Percentiles rank a stretch among this genome's conserved stretches.
Conservation (phyloP, 2,329 filamentous ascomycete genomes). For the Clarireedia sp. region DNA sequence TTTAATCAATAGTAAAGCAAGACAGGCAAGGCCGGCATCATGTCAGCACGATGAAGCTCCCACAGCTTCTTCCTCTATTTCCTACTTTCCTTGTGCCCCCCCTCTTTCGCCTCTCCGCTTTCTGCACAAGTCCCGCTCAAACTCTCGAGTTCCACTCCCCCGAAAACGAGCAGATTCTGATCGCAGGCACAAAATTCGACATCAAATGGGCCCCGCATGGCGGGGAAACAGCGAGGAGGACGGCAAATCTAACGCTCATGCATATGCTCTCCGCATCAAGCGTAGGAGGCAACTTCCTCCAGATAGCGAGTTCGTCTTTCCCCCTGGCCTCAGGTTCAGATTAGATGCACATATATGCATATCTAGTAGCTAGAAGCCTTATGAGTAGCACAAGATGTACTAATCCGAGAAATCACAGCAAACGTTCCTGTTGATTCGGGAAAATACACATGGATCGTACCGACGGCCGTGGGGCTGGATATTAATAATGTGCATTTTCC, state of each 20-base stretch:
- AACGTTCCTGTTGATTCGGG: background rate
- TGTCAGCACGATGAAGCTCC: background rate
- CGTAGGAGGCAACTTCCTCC: background rate
- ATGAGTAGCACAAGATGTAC: background rate
- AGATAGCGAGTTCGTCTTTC: conserved; percentile 1
- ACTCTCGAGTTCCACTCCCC: background rate
- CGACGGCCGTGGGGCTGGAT: background rate
- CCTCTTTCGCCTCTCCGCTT: background rate
- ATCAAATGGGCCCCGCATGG: background rate
- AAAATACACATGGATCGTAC: background rate
- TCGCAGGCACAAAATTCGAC: background rate
- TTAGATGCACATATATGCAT: background rate
- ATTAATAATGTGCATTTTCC: conserved; percentile 5
- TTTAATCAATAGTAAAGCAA: no score
- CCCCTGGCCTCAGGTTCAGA: background rate
- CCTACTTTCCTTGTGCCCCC: background rate
- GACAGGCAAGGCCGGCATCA: no score
- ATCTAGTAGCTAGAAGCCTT: background rate
- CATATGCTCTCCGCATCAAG: background rate
- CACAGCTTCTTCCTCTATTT: background rate
- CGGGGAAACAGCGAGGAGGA: background rate
- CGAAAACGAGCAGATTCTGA: background rate
- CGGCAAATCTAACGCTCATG: background rate
- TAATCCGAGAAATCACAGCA: background rate
- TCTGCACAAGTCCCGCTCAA: background rate